A percentile compares a stretch with the other conserved stretches of the same genome.
Evolutionary conservation across 306 rosid genomes (phyloP).

Genomic region (Citrullus amarus): DNA sequence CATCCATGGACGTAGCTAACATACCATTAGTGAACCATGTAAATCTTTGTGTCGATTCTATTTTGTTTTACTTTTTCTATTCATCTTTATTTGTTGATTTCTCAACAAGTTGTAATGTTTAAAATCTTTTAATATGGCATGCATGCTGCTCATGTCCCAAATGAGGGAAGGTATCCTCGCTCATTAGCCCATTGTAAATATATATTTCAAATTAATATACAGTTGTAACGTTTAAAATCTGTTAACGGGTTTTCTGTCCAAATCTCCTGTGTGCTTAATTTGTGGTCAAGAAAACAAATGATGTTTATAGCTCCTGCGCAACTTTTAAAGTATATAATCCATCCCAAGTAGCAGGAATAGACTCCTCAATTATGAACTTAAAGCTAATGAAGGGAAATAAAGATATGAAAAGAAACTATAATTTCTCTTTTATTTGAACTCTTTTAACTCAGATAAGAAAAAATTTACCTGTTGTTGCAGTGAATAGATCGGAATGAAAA

Average conservation of each 20-base stretch:
- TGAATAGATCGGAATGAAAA: constrained; percentile 49
- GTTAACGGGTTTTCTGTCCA: background rate
- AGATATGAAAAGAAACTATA: background rate
- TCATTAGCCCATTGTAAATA: no score
- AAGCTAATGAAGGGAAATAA: background rate
- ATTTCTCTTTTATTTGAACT: background rate
- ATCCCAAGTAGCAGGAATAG: background rate
- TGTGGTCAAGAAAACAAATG: background rate
- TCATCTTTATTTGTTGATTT: no score
- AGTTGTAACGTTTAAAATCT: no score
- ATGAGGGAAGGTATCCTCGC: no score
- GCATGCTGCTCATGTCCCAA: no score
- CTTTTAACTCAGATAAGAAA: background rate
- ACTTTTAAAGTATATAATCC: background rate
- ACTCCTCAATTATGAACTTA: background rate
- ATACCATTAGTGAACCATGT: no score
- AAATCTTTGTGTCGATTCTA: no score
- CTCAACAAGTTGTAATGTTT: background rate
- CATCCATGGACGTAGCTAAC: no score
- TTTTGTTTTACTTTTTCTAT: no score
- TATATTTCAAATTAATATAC: no score
- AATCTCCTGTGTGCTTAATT: background rate
- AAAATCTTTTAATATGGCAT: background rate
- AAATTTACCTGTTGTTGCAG: constrained; percentile 67
- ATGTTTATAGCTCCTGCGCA: background rate